Base-by-base conservation (phyloP, 169 alveolate genomes). In the Cryptosporidium ryanae region DNA sequence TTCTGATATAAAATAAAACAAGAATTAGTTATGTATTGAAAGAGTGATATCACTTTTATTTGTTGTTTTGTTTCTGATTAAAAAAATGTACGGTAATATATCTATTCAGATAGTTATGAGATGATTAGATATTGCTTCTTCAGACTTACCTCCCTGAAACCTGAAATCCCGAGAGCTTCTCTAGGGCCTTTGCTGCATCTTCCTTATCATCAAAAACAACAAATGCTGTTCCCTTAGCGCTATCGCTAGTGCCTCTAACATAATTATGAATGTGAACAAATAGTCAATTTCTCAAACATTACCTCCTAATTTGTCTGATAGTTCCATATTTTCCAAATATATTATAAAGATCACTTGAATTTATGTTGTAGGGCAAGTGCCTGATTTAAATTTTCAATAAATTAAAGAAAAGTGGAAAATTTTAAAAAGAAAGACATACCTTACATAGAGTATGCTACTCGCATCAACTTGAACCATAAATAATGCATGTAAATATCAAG, bases 121-220 rank as follows among this genome's bases (percentile, higher is more conserved):
- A 52, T 52, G 25, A 61, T 18, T 15, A 61, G 25, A 25, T 6
- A 0, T 21, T 1, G 34, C 6, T 25, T 8, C 6, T 21, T 21
- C 8, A 82, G 34, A 95, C 84, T 81, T 93, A 95, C 94, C 98
- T 95, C 48, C 99, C 99, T 1, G 99, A 99, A 29, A 98, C 99
- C 91, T 98, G 96, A 93, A 98, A 96, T 12, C 99, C 99, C 23
- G 97, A 94, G 63, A 98, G 94, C 90, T 97, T 98, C 59, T 97
- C 99, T 48, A 97, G 96, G n/a, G 99, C 99, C 83, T 95, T 97
- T 90, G 96, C 97, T 13, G 99, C 99, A 90, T 98, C 99, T 67
- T 94, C 97, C 52, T 97, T 95, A 91, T 98, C 99, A 66, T 98
- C 99, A 93, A 97, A 98, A 12, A 97, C 99, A 27, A 98, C 99